Base-by-base conservation (phyloP, 345 rosid species). In the Acer negundo region DNA sequence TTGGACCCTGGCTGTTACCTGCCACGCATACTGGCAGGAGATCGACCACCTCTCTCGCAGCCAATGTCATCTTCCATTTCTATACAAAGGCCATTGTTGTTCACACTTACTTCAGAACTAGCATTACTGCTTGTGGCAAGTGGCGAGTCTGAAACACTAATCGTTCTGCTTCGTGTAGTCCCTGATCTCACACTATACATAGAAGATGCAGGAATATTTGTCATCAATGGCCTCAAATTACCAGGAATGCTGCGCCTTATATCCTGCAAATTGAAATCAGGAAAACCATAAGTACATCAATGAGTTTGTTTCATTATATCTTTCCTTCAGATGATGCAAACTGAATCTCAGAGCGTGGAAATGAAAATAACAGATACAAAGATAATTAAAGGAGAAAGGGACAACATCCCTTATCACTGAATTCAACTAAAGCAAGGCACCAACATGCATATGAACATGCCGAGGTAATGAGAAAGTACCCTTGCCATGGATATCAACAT, bases 111-210 rank as follows among this genome's bases (percentile, higher is more conserved):
- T 86, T 96, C 99, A 3, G 99, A 96, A 82, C 98, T 94, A 53
- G 95, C 99, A 77, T 92, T 94, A 79, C 99, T 96, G 87, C 98
- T 96, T 20, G 98, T 94, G 56, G 97, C 98, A n/a, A 90, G 83
- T 51, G 98, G 99, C 22, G 97, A 96, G 80, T 91, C 98, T 16
- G 92, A 85, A n/a, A 89, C 91, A 72, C 95, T 92, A 76, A 87
- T 35, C 3, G 94, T 89, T 78, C 92, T 84, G 83, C 90, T 88
- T 76, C 91, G 77, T 70, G 88, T 56, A 74, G 89, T 91, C 70
- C 97, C 98, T 67, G 97, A 89, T 82, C 99, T 94, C 83, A 92
- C 94, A 67, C 98, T 97, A 81, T 94, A 97, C 97, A 94, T 87
- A 72, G 97, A 94, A 20, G 99, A 94, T 76, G 98, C 98, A 64